These are phyloP conservation scores for Podospora appendiculata DNA, from an alignment of 495 filamentous ascomycete genomes.

Conservation along the genomic window DNA sequence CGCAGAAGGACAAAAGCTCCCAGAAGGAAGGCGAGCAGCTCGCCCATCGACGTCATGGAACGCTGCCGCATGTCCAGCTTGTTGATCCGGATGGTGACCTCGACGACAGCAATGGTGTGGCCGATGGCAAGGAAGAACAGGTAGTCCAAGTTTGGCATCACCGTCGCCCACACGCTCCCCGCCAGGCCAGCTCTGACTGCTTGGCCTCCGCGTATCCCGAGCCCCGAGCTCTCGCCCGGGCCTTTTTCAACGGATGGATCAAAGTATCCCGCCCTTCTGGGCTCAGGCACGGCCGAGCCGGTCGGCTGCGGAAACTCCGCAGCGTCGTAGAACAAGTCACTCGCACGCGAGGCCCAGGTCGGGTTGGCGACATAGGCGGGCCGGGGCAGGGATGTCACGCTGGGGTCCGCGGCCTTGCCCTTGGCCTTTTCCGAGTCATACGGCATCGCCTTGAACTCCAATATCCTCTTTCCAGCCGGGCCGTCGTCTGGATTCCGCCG, in stretches of 20 bases:
- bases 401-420: not conserved
- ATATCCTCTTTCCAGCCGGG: too few relatives aligned
- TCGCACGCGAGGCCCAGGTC: conserved; percentile 2
- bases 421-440: conserved; percentile 10
- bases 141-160: not conserved
- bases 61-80: conserved; percentile 5
- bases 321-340: not conserved
- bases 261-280: not conserved
- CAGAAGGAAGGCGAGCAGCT: conserved; percentile 8
- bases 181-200: not conserved
- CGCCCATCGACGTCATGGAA: conserved; percentile 6
- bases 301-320: not conserved
- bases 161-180: not conserved
- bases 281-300: not conserved
- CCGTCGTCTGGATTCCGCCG: too few relatives aligned
- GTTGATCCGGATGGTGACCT: conserved; percentile 10
- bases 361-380: not conserved
- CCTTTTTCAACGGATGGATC: not conserved
- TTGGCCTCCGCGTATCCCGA: not conserved
- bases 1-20: conserved; percentile 2
- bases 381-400: not conserved
- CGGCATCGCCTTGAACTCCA: not conserved
- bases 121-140: not conserved
- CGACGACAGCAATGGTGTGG: conserved; percentile 8
- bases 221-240: not conserved